Evolutionary conservation across 106 monocot species (phyloP).

Genomic region (Allium fistulosum): DNA sequence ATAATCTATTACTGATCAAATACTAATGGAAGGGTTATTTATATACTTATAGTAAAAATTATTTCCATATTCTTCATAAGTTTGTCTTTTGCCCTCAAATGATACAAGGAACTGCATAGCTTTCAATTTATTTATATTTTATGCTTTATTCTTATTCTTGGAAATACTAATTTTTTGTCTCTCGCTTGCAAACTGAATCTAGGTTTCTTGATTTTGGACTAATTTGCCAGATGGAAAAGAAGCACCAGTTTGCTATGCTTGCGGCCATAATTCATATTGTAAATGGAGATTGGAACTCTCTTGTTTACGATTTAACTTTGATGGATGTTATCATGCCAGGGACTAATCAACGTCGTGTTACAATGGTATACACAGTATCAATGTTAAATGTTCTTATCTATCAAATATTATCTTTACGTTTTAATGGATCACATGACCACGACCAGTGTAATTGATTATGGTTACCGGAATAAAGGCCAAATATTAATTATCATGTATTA

Average conservation of each 20-base stretch:
- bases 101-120: no score
- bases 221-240: conserved; percentile 89
- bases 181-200: conserved; percentile 7
- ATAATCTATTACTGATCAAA: neutral
- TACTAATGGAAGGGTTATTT: neutral
- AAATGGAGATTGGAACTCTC: conserved; percentile 78
- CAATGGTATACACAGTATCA: conserved; percentile 35
- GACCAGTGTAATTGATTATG: neutral
- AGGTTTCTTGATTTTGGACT: conserved; percentile 99
- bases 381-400: neutral
- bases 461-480: neutral
- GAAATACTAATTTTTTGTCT: neutral
- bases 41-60: neutral
- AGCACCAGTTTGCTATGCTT: conserved; percentile 90
- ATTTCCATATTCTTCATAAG: no score
- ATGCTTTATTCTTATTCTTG: neutral
- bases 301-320: conserved; percentile 70
- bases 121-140: neutral
- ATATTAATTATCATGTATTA: neutral
- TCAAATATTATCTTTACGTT: neutral
- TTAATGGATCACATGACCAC: no score
- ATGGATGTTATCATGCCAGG: conserved; percentile 80
- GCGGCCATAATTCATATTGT: conserved; percentile 83
- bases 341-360: conserved; percentile 57
- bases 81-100: no score